Base-by-base conservation (phyloP, 2,329 filamentous ascomycete genomes). In the Bipolaris sorokiniana region DNA sequence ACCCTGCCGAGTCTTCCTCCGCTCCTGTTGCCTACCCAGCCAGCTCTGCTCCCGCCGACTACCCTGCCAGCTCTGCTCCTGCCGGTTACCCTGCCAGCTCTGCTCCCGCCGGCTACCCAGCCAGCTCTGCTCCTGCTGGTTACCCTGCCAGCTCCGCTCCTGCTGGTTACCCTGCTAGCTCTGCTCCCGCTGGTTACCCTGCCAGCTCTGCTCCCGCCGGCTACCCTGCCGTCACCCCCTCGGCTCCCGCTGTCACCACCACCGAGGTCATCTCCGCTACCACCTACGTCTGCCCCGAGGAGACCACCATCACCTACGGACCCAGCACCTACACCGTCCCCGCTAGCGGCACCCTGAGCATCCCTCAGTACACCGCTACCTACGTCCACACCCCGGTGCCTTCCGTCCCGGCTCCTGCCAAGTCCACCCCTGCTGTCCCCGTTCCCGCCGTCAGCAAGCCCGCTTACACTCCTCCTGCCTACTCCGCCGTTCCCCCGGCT, bases 241-340 rank as follows among this genome's bases (percentile, higher is more conserved):
- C 48, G 15, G 34, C 34, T 18, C 31, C 51, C 15, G 51, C 44
- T 37, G 37, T 44, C 37, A 33, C 36, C 57, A 75, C 73, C 51
- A 67, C 70, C 62, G 61, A 66, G 51, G 62, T 67, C 47, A 53
- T 69, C 48, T 64, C 61, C 50, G 65, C 61, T 23, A 63, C 65
- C 42, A 64, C 59, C 61, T 65, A 65, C 34, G 65, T 66, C 56
- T 66, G 69, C 61, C 59, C 63, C 34, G 59, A 59, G 51, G 55
- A 60, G 47, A 70, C 70, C 56, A 73, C 69, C 62, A 33, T 64
- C 64, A 66, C 63, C 53, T 68, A 70, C 52, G 65, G 64, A 55
- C 56, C 54, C 57, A 66, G 64, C 58, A 75, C 73, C 61, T 74
- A 72, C 68, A 71, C 68, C 48, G 67, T 76, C 56, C 69, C 67